These are phyloP conservation scores for Backusella mclennaniae DNA, from an alignment of 192 early-diverging fungal genomes.

Conservation along the genomic window DNA sequence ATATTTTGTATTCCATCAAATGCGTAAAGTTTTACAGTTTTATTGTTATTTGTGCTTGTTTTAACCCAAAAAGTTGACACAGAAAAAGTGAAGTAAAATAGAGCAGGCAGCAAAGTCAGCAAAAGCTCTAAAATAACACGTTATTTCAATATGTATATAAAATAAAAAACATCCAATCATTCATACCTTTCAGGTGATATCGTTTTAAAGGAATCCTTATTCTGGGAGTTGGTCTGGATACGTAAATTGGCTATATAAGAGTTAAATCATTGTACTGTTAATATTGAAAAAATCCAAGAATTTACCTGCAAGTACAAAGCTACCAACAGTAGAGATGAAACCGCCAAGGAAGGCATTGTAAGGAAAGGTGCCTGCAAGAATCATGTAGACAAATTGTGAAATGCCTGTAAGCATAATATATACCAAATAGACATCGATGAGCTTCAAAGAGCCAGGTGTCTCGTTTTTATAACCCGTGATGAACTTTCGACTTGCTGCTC, in stretches of 20 bases:
- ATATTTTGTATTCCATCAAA: background rate
- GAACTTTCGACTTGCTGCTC: conserved; percentile 21
- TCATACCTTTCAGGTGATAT: conserved; percentile 77
- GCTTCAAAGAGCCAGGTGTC: conserved; percentile 80
- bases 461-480: conserved; percentile 47
- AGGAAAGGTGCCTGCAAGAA: conserved; percentile 88
- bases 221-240: conserved; percentile 88
- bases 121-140: conserved; percentile 66
- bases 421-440: conserved; percentile 92
- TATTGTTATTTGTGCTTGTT: conserved; percentile 7
- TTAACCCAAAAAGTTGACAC: conserved; percentile 92
- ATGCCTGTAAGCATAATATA: conserved; percentile 90
- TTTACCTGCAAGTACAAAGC: conserved; percentile 87
- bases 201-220: conserved; percentile 63
- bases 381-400: conserved; percentile 86
- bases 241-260: conserved; percentile 76
- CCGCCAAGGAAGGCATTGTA: conserved; percentile 98
- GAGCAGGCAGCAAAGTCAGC: conserved; percentile 90
- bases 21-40: background rate
- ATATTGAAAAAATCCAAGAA: background rate
- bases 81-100: conserved; percentile 86
- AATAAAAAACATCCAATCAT: background rate
- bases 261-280: background rate
- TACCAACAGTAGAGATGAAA: conserved; percentile 89
- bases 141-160: background rate